Base-by-base conservation (phyloP, 1,139 yeast genomes). In the Fermentozyma sake region DNA sequence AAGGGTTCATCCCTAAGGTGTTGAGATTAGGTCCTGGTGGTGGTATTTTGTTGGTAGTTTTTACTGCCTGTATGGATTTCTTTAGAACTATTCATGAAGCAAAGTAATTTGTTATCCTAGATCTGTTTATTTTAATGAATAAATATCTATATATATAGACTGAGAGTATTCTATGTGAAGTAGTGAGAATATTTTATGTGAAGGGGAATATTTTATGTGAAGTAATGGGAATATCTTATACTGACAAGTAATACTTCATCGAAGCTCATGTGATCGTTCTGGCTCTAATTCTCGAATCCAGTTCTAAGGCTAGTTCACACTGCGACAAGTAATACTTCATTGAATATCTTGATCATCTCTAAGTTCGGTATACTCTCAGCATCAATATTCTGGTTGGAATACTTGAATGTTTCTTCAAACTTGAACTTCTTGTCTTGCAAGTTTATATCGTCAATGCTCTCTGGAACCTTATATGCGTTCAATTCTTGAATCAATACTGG, bases 21-120 rank as follows among this genome's bases (percentile, higher is more conserved):
- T 72, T 91, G 55, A 81, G 98, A 72, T 72, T 93, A 46, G 98
- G 98, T 31, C 98, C 98, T 36, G 98, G 98, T 51, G 99, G 98
- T 55, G 98, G 98, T 67, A 89, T 93, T 45, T 68, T 93, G 52
- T 72, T 91, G 55, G 97, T 93, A 30, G 98, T 93, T 12, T 91
- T 87, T 68, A 86, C 96, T 28, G 72, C 89, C 19, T 79, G 91
- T 46, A 87, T 89, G 95, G 96, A 89, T 55, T 85, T 87, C 68
- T 91, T 91, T 68, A 75, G 95, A 62, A 65, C 72, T 10, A 39
- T 70, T 35, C 82, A 80, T 39, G 58, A 59, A 31, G 41, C 42
- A 30, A 44, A 48, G 34, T 41, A 34, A 29, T 6, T 22, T 11
- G 9, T 9, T 14, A 14, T 22, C 10, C 14, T 22, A 18, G 12